phyloP scores from a whole-genome alignment of 78 protist genomes.

The slime mould (Dictyostelium discoideum) region DNA sequence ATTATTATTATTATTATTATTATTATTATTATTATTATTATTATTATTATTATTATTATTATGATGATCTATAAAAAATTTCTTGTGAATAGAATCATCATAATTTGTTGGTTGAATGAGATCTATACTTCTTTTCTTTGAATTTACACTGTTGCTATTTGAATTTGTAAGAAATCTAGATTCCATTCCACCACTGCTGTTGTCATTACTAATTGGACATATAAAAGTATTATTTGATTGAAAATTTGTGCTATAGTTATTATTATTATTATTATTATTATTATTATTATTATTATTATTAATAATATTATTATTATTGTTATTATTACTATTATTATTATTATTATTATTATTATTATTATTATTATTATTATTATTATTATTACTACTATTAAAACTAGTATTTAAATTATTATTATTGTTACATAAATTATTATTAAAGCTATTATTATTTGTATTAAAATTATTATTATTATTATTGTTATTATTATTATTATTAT shows the following conservation, averaged over 20 bases:
- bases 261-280: not conserved
- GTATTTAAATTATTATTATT: not conserved
- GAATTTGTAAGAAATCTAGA: not conserved
- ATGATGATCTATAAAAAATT: constrained; percentile 9
- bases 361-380: no score
- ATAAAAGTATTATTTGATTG: not conserved
- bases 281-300: no score
- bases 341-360: no score
- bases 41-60: not conserved
- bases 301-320: no score
- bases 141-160: not conserved
- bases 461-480: not conserved
- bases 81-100: not conserved
- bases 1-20: no score
- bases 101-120: not conserved
- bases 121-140: constrained; percentile 6
- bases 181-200: not conserved
- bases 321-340: no score
- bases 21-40: not conserved
- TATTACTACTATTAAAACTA: no score
- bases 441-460: not conserved
- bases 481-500: not conserved
- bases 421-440: not conserved
- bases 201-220: not conserved
- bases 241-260: not conserved